A percentile compares a stretch with the other conserved stretches of the same genome.
These are phyloP conservation scores for Trichoderma arundinaceum DNA, from an alignment of 2,329 filamentous ascomycete genomes.

Conservation along the genomic window DNA sequence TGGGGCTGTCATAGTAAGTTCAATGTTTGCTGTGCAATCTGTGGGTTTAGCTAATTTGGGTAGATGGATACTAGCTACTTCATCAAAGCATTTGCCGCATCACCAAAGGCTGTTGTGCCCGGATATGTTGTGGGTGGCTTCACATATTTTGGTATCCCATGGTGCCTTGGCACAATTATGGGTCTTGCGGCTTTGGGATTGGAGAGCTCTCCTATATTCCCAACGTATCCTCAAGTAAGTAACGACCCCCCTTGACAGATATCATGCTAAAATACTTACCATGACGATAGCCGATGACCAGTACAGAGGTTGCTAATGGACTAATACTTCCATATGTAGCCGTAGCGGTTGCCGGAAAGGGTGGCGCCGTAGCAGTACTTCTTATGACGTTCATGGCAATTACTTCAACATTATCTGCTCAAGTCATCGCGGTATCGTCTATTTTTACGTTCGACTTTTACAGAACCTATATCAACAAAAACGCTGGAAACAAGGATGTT, in stretches of 20 bases:
- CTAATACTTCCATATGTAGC: conserved; percentile 22
- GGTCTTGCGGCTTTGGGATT: conserved; percentile 20
- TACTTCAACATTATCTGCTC: conserved; percentile 6
- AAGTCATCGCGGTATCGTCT: conserved; percentile 13
- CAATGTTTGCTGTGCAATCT: accelerated
- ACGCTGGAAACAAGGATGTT: conserved; percentile 18
- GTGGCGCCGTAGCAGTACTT: conserved; percentile 7
- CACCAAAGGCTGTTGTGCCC: conserved; percentile 9
- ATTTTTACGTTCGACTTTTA: conserved; percentile 27
- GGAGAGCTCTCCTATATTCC: conserved; percentile 5
- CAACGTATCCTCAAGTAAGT: conserved; percentile 20
- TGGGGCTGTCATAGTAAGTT: conserved; percentile 19
- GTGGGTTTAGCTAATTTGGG: background rate
- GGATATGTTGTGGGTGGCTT: conserved; percentile 12
- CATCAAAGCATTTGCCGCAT: conserved; percentile 21
- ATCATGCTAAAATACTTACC: background rate
- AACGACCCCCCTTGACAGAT: background rate
- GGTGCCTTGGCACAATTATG: conserved; percentile 21
- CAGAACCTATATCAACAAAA: conserved; percentile 15
- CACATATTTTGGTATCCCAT: conserved; percentile 12
- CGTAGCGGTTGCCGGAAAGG: conserved; percentile 20
- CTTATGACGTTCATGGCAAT: conserved; percentile 22
- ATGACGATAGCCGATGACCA: background rate
- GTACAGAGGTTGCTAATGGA: conserved; percentile 5
- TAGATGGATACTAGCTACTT: conserved; percentile 25